Evolutionary conservation across 2,329 filamentous ascomycete genomes (phyloP), one percentile per base, ranked within the genome.

Genomic region (Beauveria sp.): DNA sequence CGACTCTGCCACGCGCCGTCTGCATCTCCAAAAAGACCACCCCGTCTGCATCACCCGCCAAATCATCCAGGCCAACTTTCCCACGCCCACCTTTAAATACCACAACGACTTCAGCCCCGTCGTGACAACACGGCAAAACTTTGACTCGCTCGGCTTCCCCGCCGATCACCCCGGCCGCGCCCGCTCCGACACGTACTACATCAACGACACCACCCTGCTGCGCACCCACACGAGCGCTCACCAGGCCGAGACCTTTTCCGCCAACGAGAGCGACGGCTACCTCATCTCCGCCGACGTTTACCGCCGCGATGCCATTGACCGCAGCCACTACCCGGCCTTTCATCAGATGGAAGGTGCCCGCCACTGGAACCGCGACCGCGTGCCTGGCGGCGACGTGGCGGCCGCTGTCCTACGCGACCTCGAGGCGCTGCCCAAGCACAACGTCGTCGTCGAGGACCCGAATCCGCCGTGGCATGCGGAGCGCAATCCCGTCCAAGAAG

Each of bases 311-410:
- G 93, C 93, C 62, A 89, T 99, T 70, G 95, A 99, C 75, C 86
- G 90, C 62, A 95, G 88, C 68, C 95, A 99, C 76, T 98, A 98
- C 75, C 95, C 95, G 0, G 86, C 96, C 63, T 99, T 99, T 75
- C 95, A 99, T 76, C 95, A 99, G 77, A 98, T 98, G 93, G 95
- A 99, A 74, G 93, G 92, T 14, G 93, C 93, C 9, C 83, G 89
- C 67, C 88, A 92, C 60, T 99, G 95, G 93, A 89, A 95, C 71
- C 84, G 91, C 10, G 79, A 72, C 31, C 82, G 78, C 72, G 83
- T 83, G 50, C 80, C 78, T 60, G 78, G 74, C 63, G 81, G 80
- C 20, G 82, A 88, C 65, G 72, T 92, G 20, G 83, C 83, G 1
- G 78, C 84, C 18, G 83, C 84, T 14, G 86, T 98, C 8, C 84